These are phyloP conservation scores for Diplotaxis tenuifolia DNA, from an alignment of 345 rosid genomes.

Conservation along the genomic window DNA sequence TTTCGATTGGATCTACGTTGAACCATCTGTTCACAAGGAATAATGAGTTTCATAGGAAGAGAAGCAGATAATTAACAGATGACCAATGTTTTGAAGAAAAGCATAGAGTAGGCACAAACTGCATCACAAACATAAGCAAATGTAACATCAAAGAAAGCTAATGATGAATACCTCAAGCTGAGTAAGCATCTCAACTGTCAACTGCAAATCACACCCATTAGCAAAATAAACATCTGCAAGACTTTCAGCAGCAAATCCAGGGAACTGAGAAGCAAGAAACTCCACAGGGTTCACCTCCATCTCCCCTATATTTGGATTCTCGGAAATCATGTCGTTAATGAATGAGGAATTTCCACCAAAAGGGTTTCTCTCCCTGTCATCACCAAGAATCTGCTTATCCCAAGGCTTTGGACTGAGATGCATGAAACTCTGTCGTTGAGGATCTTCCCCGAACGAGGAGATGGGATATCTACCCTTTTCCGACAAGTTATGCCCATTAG, in stretches of 20 bases:
- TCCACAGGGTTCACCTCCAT: conserved; percentile 65
- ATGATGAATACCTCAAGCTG: conserved; percentile 80
- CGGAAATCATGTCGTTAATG: conserved; percentile 54
- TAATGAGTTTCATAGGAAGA: background rate
- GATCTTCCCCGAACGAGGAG: conserved; percentile 66
- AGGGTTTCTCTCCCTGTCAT: conserved; percentile 51
- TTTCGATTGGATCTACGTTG: background rate
- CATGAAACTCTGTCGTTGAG: conserved; percentile 46
- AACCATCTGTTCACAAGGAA: background rate
- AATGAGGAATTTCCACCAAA: conserved; percentile 55
- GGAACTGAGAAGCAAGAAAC: conserved; percentile 83
- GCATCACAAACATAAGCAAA: background rate
- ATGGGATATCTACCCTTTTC: conserved; percentile 58
- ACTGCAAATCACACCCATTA: conserved; percentile 80
- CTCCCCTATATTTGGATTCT: conserved; percentile 54
- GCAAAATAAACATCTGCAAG: conserved; percentile 91
- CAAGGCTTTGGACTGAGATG: conserved; percentile 58
- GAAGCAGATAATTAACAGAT: background rate
- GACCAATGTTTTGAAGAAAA: background rate
- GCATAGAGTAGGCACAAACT: background rate
- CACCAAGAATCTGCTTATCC: conserved; percentile 73
- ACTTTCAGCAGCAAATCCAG: conserved; percentile 96
- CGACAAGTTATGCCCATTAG: conserved; percentile 53
- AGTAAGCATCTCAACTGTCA: conserved; percentile 95
- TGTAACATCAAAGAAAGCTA: conserved; percentile 7